Conservation (phyloP, 257 asterid genomes). For the Haberlea rhodopensis region DNA sequence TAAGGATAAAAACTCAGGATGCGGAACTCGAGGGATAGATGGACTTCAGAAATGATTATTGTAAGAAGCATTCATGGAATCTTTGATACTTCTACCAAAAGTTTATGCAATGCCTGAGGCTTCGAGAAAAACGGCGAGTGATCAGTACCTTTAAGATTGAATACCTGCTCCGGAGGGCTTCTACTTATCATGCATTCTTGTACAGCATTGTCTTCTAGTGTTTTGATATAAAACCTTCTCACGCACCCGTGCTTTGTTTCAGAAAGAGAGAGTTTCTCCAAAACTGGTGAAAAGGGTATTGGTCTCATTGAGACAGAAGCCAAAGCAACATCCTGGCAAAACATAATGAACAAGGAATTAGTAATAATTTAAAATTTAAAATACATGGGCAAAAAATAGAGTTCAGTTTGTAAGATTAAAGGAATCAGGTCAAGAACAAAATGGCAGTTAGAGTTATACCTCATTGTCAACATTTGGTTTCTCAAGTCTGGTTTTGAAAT, state of each 20-base stretch:
- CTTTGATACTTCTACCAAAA: slow-evolving; percentile 71
- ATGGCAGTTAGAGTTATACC: too few relatives aligned
- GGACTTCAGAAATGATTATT: neutral
- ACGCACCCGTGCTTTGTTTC: slow-evolving; percentile 75
- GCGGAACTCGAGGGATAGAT: slow-evolving; percentile 10
- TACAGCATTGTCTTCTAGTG: slow-evolving; percentile 72
- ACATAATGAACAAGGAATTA: slow-evolving; percentile 20
- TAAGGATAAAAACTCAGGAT: slow-evolving; percentile 25
- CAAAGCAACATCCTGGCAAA: slow-evolving; percentile 81
- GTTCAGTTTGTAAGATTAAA: neutral
- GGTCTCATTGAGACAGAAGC: slow-evolving; percentile 97
- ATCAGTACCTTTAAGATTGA: slow-evolving; percentile 82
- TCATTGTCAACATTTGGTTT: too few relatives aligned
- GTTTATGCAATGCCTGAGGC: slow-evolving; percentile 90
- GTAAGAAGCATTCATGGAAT: slow-evolving; percentile 34
- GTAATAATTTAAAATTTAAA: neutral
- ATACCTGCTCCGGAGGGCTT: slow-evolving; percentile 70
- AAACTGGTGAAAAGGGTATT: slow-evolving; percentile 75
- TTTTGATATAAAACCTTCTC: slow-evolving; percentile 73
- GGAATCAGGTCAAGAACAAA: slow-evolving; percentile 12
- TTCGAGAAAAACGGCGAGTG: slow-evolving; percentile 97
- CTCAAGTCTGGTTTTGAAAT: too few relatives aligned
- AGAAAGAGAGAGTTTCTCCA: slow-evolving; percentile 81
- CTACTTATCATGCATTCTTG: slow-evolving; percentile 71
- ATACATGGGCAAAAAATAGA: neutral